These are phyloP conservation scores for Ophiocordyceps camponoti-leonardi DNA, from an alignment of 2,329 filamentous ascomycete species.

Conservation along the genomic window DNA sequence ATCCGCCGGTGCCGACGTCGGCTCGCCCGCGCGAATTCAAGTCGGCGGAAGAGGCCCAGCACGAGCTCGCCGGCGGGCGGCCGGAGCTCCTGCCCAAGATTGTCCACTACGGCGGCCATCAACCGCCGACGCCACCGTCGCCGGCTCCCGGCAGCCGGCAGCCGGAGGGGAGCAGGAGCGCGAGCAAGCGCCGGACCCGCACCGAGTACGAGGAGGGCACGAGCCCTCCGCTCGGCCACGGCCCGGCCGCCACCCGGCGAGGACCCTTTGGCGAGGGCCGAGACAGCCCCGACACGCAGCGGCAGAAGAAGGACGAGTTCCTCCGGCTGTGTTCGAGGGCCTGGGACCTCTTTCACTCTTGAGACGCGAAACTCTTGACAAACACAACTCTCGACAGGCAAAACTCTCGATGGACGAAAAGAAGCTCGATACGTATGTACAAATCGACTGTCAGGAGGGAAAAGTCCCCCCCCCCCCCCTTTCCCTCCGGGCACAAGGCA, in stretches of 20 bases:
- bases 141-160: constrained; percentile 39
- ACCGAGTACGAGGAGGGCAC: constrained; percentile 90
- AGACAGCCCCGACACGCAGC: constrained; percentile 68
- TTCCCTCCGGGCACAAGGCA: no score
- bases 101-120: constrained; percentile 87
- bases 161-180: constrained; percentile 36
- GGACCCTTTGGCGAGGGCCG: constrained; percentile 68
- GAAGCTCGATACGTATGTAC: no score
- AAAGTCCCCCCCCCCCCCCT: no score
- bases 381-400: no score
- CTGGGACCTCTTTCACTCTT: constrained; percentile 96
- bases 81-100: constrained; percentile 84
- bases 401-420: background rate
- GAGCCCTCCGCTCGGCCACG: constrained; percentile 67
- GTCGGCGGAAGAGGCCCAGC: constrained; percentile 89
- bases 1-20: constrained; percentile 32
- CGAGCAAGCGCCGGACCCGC: constrained; percentile 56
- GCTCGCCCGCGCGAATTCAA: constrained; percentile 71
- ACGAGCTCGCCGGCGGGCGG: constrained; percentile 76
- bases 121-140: constrained; percentile 82
- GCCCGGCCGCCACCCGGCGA: constrained; percentile 40
- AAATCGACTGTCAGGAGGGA: background rate
- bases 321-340: constrained; percentile 70
- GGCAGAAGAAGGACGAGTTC: constrained; percentile 86
- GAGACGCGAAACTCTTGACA: background rate